phyloP scores from a whole-genome alignment of 768 basidiomycete genomes.

The Macrolepiota fuliginosa region DNA sequence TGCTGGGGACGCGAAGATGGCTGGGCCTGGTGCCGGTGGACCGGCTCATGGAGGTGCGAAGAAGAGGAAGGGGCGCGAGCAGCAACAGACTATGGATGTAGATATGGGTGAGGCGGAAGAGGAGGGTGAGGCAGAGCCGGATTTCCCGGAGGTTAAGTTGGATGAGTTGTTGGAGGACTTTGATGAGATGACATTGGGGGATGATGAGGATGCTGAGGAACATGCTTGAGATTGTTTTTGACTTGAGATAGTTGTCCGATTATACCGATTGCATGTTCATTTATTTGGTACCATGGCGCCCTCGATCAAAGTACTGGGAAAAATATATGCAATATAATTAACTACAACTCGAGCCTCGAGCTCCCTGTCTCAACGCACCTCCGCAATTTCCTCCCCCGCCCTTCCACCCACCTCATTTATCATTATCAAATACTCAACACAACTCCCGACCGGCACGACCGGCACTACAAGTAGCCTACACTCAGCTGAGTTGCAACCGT shows the following conservation, averaged over 20 bases:
- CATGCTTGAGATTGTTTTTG: neutral
- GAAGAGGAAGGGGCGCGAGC: conserved; percentile 37
- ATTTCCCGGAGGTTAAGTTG: conserved; percentile 86
- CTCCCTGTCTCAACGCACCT: neutral
- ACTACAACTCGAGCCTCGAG: neutral
- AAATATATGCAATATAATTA: neutral
- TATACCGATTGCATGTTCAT: neutral
- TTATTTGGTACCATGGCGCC: neutral
- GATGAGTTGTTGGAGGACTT: conserved; percentile 90
- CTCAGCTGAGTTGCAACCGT: conserved; percentile 23
- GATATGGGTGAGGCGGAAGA: conserved; percentile 32
- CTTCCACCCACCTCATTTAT: neutral
- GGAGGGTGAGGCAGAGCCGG: conserved; percentile 65
- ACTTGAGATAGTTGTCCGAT: neutral
- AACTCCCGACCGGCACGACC: conserved; percentile 29
- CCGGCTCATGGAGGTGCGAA: conserved; percentile 14
- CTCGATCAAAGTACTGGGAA: neutral
- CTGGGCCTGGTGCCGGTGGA: conserved; percentile 36
- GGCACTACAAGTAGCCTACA: conserved; percentile 28
- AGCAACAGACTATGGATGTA: conserved; percentile 59
- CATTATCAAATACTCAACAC: neutral
- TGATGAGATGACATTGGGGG: conserved; percentile 82
- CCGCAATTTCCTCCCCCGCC: neutral
- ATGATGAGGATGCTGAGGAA: conserved; percentile 20
- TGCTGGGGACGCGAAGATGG: conserved; percentile 52